These are phyloP conservation scores for Amniculicola lignicola DNA, from an alignment of 495 filamentous ascomycete genomes.

Conservation along the genomic window DNA sequence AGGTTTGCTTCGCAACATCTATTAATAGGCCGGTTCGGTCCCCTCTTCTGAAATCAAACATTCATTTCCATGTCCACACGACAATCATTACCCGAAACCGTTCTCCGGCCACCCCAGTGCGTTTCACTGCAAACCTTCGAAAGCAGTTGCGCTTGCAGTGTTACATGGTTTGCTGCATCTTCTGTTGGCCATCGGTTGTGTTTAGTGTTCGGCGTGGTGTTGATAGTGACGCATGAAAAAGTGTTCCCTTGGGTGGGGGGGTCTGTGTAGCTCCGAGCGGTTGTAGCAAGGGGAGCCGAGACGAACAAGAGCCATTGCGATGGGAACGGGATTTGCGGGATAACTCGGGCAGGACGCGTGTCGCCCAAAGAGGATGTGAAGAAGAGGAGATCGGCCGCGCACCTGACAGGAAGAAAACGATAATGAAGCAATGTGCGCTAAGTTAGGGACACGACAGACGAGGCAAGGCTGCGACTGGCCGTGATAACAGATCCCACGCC, in stretches of 20 bases:
- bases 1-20: not conserved
- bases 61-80: conserved; percentile 15
- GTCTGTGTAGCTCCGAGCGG: too few species aligned
- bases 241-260: too few species aligned
- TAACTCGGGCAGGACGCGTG: conserved; percentile 15
- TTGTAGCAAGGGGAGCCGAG: too few species aligned
- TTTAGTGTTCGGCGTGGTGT: not conserved
- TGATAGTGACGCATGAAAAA: too few species aligned
- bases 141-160: conserved; percentile 27
- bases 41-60: conserved; percentile 7
- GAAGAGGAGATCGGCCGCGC: conserved; percentile 8
- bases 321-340: conserved; percentile 22
- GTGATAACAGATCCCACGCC: not conserved
- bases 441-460: conserved; percentile 6
- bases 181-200: conserved; percentile 6
- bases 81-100: conserved; percentile 23
- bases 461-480: conserved; percentile 1
- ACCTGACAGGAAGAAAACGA: conserved; percentile 12
- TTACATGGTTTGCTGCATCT: conserved; percentile 24
- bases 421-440: conserved; percentile 6
- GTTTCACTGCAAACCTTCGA: conserved; percentile 18
- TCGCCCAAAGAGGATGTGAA: not conserved
- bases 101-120: not conserved
- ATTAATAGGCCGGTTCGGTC: conserved; percentile 17
- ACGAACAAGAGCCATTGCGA: conserved; percentile 3